Evolutionary conservation across 208 protist genomes (phyloP).

Genomic region (Blechomonas ayalai): DNA sequence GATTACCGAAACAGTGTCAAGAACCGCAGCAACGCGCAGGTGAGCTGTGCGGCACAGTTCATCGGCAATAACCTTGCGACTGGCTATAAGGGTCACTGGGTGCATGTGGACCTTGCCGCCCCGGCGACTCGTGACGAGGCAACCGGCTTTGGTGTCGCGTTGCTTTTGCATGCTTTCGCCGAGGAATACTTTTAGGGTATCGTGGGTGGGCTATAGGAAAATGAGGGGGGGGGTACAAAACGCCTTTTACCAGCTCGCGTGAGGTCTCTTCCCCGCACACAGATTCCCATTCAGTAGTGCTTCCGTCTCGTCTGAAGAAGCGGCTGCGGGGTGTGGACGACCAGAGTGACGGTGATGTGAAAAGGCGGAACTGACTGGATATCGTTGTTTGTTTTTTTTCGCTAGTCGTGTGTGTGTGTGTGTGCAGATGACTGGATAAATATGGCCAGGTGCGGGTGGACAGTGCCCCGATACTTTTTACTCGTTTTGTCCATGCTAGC

Average conservation of each 20-base stretch:
- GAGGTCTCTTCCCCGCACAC: too few species aligned
- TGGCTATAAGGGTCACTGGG: conserved; percentile 66
- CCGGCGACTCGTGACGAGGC: conserved; percentile 57
- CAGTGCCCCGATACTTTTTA: too few species aligned
- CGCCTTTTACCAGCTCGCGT: too few species aligned
- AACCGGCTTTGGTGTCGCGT: conserved; percentile 70
- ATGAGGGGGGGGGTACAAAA: too few species aligned
- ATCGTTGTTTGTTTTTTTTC: conserved; percentile 3
- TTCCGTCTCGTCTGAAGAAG: too few species aligned
- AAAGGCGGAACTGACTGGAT: conserved; percentile 2
- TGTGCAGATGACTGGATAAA: not conserved
- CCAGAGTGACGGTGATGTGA: not conserved
- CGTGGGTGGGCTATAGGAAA: too few species aligned
- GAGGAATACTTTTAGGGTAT: conserved; percentile 15
- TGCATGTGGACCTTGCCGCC: conserved; percentile 81
- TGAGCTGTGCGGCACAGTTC: conserved; percentile 81
- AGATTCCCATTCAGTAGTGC: too few species aligned
- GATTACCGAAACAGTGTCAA: conserved; percentile 70
- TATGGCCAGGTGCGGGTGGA: not conserved
- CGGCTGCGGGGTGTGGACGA: not conserved
- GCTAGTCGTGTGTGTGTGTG: not conserved
- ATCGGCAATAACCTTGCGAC: conserved; percentile 52
- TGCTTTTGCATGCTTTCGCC: conserved; percentile 51
- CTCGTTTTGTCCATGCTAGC: too few species aligned
- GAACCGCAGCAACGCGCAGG: conserved; percentile 59